phyloP scores from a whole-genome alignment of 2,329 filamentous ascomycete genomes.

The Pyricularia grisea region DNA sequence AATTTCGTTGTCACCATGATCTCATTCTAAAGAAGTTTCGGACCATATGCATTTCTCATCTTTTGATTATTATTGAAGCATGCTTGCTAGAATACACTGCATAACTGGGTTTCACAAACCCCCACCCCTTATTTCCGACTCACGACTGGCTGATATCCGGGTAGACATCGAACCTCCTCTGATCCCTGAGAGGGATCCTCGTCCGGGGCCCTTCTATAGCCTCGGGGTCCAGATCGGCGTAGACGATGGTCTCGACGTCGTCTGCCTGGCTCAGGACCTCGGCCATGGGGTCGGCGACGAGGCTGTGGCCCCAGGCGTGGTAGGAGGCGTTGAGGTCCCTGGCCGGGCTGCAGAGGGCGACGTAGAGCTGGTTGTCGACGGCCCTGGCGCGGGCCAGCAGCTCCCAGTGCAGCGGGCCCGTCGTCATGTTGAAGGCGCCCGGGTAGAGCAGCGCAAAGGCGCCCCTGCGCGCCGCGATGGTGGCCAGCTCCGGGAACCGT shows the following conservation, averaged over 20 bases:
- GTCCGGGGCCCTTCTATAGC: conserved; percentile 67
- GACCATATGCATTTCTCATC: background rate
- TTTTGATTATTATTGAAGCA: background rate
- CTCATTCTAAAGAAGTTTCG: background rate
- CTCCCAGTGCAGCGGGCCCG: conserved; percentile 85
- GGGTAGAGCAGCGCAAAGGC: conserved; percentile 86
- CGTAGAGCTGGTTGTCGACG: conserved; percentile 90
- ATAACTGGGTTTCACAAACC: background rate
- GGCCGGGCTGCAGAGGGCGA: conserved; percentile 85
- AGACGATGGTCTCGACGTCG: conserved; percentile 67
- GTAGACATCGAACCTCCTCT: conserved; percentile 92
- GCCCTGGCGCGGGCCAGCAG: conserved; percentile 74
- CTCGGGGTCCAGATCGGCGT: conserved; percentile 58
- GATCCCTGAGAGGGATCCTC: conserved; percentile 73
- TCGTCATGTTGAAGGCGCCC: conserved; percentile 94
- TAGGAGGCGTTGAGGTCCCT: conserved; percentile 65
- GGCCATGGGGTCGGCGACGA: conserved; percentile 83
- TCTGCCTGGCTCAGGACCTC: conserved; percentile 70
- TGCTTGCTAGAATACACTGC: background rate
- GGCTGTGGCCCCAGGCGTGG: conserved; percentile 84
- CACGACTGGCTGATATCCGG: conserved; percentile 63
- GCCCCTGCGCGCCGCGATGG: conserved; percentile 76
- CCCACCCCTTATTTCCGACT: background rate
- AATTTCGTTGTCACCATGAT: background rate
- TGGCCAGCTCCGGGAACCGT: conserved; percentile 89